A percentile compares a stretch with the other conserved stretches of the same genome.
phyloP scores from a whole-genome alignment of 148 eudicot genomes.

The Amaranthus palmeri region DNA sequence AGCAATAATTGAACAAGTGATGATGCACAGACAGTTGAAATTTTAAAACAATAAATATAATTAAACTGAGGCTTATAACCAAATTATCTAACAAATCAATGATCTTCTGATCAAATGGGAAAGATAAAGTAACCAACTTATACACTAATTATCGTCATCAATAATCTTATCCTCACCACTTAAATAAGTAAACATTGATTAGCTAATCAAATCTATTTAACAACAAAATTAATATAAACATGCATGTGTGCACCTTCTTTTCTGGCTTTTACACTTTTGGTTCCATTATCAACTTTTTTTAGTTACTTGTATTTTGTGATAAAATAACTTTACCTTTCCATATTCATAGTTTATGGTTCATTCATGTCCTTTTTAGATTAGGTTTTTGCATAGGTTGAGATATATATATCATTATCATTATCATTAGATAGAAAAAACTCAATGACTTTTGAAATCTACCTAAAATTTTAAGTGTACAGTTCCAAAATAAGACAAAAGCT shows the following conservation, averaged over 20 bases:
- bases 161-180: conserved; percentile 18
- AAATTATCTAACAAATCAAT: not conserved
- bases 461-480: too few species aligned
- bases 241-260: not conserved
- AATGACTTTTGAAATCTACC: too few species aligned
- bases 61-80: not conserved
- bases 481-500: too few species aligned
- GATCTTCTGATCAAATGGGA: not conserved
- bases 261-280: conserved; percentile 18
- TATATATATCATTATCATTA: too few species aligned
- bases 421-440: too few species aligned
- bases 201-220: conserved; percentile 25
- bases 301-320: not conserved
- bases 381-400: not conserved
- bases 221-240: not conserved
- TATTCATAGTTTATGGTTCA: conserved; percentile 6
- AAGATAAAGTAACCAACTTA: not conserved
- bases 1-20: not conserved
- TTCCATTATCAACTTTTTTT: conserved; percentile 21
- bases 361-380: not conserved
- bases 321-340: not conserved
- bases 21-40: conserved; percentile 8
- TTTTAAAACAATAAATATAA: not conserved
- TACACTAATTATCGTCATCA: conserved; percentile 15
- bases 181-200: conserved; percentile 6